A percentile compares a stretch with the other conserved stretches of the same genome.
Conservation (phyloP, 2,329 filamentous ascomycete genomes). For the Ceratocystis cubensis region DNA sequence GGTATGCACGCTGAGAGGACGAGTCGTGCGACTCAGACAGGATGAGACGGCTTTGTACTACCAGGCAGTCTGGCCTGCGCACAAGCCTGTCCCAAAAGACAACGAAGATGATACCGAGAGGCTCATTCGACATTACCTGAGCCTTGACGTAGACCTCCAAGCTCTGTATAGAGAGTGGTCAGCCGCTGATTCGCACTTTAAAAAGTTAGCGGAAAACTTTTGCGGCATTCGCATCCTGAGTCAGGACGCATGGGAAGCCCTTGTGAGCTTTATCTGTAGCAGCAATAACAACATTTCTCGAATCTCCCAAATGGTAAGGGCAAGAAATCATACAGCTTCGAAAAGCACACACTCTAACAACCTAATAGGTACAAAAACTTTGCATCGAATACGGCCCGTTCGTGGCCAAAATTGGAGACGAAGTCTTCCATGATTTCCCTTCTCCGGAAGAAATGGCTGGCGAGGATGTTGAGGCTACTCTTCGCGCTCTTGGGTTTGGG, state of each 20-base stretch:
- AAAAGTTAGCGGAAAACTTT: constrained; percentile 73
- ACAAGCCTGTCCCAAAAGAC: constrained; percentile 20
- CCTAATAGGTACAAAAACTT: constrained; percentile 60
- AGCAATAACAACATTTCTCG: constrained; percentile 96
- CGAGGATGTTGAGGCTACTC: constrained; percentile 61
- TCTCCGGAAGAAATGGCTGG: constrained; percentile 58
- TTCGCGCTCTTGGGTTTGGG: constrained; percentile 79
- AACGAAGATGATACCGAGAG: constrained; percentile 53
- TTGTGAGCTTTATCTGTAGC: constrained; percentile 93
- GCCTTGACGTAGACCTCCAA: constrained; percentile 63
- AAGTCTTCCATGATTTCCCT: constrained; percentile 80
- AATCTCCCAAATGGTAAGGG: constrained; percentile 78
- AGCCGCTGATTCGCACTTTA: constrained; percentile 72
- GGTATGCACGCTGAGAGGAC: constrained; percentile 74
- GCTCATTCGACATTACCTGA: constrained; percentile 75
- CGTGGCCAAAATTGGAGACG: constrained; percentile 56
- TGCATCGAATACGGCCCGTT: constrained; percentile 73
- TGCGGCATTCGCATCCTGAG: constrained; percentile 82
- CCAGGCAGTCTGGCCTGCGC: constrained; percentile 48
- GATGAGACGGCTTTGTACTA: constrained; percentile 70
- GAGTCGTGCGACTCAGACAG: constrained; percentile 74
- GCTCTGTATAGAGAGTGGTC: constrained; percentile 82
- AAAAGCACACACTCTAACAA: background rate
- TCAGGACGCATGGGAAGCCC: constrained; percentile 91
- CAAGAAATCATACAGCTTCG: background rate